A percentile compares a stretch with the other conserved stretches of the same genome.
These are phyloP conservation scores for Spergularia bocconei DNA, from an alignment of 148 eudicot genomes.

Conservation along the genomic window DNA sequence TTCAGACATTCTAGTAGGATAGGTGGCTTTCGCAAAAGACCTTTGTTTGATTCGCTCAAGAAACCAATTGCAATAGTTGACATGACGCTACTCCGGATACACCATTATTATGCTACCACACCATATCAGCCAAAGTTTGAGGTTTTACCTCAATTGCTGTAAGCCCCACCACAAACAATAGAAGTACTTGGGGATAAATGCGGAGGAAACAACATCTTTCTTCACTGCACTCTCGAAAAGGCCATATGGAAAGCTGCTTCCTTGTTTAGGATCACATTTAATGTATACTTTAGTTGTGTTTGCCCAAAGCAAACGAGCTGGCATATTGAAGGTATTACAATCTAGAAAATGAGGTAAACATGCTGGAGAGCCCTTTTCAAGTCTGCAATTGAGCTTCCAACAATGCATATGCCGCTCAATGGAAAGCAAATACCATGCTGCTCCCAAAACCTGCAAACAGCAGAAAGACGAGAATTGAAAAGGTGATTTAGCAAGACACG, in stretches of 20 bases:
- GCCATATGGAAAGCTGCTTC: constrained; percentile 56
- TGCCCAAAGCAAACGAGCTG: constrained; percentile 56
- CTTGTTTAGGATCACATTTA: constrained; percentile 53
- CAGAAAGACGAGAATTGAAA: constrained; percentile 6
- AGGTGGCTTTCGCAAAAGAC: background rate
- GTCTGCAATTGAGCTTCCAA: constrained; percentile 76
- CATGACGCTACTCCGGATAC: background rate
- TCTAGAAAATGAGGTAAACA: constrained; percentile 58
- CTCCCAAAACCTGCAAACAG: constrained; percentile 71
- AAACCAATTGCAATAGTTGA: background rate
- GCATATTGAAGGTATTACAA: constrained; percentile 38
- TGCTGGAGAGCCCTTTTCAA: constrained; percentile 38
- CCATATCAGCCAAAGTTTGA: constrained; percentile 5
- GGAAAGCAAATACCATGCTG: constrained; percentile 91
- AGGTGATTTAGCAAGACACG: background rate
- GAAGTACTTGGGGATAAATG: constrained; percentile 73
- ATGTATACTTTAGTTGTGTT: constrained; percentile 52
- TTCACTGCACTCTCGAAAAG: constrained; percentile 67
- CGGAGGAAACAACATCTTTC: constrained; percentile 68
- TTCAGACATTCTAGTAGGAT: background rate
- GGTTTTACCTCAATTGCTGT: constrained; percentile 74
- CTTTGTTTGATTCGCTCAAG: background rate
- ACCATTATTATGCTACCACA: background rate
- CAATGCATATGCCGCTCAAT: constrained; percentile 82
- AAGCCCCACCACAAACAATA: constrained; percentile 99